phyloP scores from a whole-genome alignment of 768 basidiomycete species.

The Termitomyces sp. region DNA sequence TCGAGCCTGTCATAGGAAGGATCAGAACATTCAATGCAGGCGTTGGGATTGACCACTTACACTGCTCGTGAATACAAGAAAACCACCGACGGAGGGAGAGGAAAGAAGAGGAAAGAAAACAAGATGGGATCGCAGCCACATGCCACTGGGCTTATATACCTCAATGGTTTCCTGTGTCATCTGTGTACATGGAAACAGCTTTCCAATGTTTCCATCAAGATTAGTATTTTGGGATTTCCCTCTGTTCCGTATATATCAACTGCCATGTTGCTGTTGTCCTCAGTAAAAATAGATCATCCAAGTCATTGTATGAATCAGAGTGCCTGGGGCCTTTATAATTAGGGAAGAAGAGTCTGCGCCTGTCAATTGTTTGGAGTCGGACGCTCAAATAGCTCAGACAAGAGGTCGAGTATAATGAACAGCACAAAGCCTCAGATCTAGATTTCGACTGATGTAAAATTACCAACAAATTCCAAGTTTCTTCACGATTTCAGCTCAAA shows the following conservation, averaged over 20 bases:
- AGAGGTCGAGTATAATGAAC: neutral
- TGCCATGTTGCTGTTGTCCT: neutral
- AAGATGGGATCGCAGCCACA: neutral
- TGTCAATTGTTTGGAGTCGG: neutral
- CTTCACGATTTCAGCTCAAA: no score
- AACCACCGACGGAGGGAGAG: constrained; percentile 29
- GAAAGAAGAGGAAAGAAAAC: constrained; percentile 9
- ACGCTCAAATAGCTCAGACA: neutral
- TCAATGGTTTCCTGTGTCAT: neutral
- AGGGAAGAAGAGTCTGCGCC: neutral
- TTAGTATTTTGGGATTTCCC: neutral
- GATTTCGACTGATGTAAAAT: no score
- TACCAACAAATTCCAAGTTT: no score
- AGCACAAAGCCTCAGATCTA: no score
- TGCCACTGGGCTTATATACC: constrained; percentile 4
- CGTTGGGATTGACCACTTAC: constrained; percentile 27
- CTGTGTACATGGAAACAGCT: constrained; percentile 13
- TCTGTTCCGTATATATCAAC: neutral
- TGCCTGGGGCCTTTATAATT: neutral
- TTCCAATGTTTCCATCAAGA: constrained; percentile 3
- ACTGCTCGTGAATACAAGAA: constrained; percentile 45
- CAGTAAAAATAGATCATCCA: neutral
- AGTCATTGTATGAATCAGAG: neutral
- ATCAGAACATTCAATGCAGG: neutral
- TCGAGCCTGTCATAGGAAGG: constrained; percentile 31